A percentile compares a stretch with the other conserved stretches of the same genome.
Conservation (phyloP, 2,329 filamentous ascomycete species). For the Fusarium guadeloupense region DNA sequence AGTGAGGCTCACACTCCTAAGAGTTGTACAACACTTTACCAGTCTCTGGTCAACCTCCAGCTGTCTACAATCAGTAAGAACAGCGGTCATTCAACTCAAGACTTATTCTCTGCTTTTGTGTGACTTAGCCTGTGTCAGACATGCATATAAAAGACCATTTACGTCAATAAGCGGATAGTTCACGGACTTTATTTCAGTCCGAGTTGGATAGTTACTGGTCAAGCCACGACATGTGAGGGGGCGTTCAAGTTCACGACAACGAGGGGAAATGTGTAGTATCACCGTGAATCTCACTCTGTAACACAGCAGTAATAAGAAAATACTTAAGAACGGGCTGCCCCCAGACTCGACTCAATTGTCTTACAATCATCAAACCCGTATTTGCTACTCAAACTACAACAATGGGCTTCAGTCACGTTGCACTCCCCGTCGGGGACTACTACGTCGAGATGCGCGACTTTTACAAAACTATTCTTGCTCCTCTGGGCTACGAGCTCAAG, state of each 20-base stretch:
- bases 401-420: conserved; percentile 37
- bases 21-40: too few species aligned
- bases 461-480: conserved; percentile 40
- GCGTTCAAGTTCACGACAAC: neutral
- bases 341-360: neutral
- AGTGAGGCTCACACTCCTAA: too few species aligned
- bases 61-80: too few species aligned
- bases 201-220: conserved; percentile 5
- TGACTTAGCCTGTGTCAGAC: neutral
- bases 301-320: neutral
- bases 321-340: conserved; percentile 15
- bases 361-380: neutral
- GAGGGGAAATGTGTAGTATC: conserved; percentile 9
- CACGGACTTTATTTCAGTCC: conserved; percentile 18
- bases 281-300: conserved; percentile 17
- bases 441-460: conserved; percentile 43
- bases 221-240: conserved; percentile 16
- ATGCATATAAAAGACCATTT: neutral
- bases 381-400: neutral
- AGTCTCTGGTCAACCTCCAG: too few species aligned
- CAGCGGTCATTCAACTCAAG: neutral
- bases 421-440: conserved; percentile 38
- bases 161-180: conserved; percentile 4
- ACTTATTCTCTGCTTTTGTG: neutral
- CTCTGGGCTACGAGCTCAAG: conserved; percentile 39